A percentile compares a stretch with the other conserved stretches of the same genome.
Evolutionary conservation across 179 eudicot genomes (phyloP).

Genomic region (Beta corolliflora): DNA sequence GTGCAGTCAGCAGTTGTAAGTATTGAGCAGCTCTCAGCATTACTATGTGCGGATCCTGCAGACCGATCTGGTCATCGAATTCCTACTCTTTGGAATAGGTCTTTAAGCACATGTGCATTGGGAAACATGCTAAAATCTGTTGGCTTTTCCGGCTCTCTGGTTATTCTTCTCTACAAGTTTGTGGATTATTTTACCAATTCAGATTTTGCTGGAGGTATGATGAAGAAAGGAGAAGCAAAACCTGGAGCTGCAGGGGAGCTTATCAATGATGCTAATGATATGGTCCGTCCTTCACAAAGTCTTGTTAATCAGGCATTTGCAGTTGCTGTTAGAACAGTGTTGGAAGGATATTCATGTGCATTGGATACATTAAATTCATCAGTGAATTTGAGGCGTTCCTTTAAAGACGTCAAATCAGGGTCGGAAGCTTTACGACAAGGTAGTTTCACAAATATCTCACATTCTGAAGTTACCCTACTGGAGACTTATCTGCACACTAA

Average conservation of each 20-base stretch:
- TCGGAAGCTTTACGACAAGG: constrained; percentile 43
- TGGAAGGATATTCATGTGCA: constrained; percentile 71
- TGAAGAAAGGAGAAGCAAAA: constrained; percentile 15
- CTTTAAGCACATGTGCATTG: constrained; percentile 67
- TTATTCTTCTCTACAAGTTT: constrained; percentile 71
- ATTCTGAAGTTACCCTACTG: constrained; percentile 72
- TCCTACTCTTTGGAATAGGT: constrained; percentile 75
- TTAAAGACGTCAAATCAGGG: constrained; percentile 30
- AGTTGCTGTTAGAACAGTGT: constrained; percentile 68
- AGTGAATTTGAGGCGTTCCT: constrained; percentile 59
- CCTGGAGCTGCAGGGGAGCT: constrained; percentile 27
- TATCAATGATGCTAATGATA: constrained; percentile 21
- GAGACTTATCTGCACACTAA: constrained; percentile 84
- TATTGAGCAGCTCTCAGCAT: constrained; percentile 58
- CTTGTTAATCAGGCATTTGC: constrained; percentile 95
- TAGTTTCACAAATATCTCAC: constrained; percentile 53
- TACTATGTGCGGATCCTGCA: constrained; percentile 65
- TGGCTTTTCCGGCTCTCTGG: constrained; percentile 63
- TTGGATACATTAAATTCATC: constrained; percentile 71
- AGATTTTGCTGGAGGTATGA: constrained; percentile 33
- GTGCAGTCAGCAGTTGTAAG: constrained; percentile 67
- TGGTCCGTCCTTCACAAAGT: constrained; percentile 35
- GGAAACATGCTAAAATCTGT: constrained; percentile 73
- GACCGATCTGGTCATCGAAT: constrained; percentile 77
- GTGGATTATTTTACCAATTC: constrained; percentile 54